Conservation (phyloP, 2,329 filamentous ascomycete genomes). For the Scytalidium lignicola region DNA sequence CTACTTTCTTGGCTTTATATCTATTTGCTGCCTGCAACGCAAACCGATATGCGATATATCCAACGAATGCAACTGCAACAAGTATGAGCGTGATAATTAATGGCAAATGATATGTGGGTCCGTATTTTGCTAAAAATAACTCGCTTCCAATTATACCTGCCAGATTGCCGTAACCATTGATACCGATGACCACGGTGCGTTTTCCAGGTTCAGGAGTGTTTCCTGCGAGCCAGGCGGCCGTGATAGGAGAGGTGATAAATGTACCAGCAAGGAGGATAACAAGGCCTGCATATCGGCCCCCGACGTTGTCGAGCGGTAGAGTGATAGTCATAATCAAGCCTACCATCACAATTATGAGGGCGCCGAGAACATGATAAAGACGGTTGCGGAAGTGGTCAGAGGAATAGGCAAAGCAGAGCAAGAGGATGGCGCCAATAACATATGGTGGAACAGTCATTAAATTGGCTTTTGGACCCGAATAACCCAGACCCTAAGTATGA, state of each 20-base stretch:
- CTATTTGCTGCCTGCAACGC: neutral
- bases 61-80: neutral
- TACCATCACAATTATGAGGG: neutral
- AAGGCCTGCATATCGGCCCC: neutral
- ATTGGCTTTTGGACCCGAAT: conserved; percentile 41
- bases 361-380: neutral
- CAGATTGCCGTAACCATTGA: neutral
- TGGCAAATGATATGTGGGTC: neutral
- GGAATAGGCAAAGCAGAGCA: neutral
- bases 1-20: conserved; percentile 1
- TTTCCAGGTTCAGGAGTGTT: neutral
- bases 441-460: conserved; percentile 42
- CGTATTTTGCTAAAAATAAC: neutral
- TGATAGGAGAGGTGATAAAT: neutral
- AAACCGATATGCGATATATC: neutral
- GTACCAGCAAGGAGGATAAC: neutral
- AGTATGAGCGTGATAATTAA: neutral
- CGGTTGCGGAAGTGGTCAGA: neutral
- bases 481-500: conserved; percentile 44
- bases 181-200: neutral
- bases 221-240: neutral
- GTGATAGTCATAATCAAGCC: neutral
- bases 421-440: conserved; percentile 47
- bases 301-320: neutral
- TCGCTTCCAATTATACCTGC: neutral